phyloP scores from a whole-genome alignment of 2,329 filamentous ascomycete species.

The Trichoderma breve region DNA sequence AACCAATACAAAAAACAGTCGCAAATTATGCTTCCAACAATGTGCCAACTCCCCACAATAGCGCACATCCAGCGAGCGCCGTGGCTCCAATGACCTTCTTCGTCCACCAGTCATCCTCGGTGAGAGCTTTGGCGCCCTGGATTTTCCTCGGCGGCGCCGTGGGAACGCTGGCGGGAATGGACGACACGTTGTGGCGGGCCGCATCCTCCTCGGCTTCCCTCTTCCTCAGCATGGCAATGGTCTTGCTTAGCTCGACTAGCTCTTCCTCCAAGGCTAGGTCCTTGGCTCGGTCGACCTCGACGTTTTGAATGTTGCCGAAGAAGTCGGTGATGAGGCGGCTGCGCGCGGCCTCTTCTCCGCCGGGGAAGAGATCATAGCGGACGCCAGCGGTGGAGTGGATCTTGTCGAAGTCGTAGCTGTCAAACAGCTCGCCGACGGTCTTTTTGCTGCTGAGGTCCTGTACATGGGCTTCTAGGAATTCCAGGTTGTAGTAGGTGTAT shows the following conservation, averaged over 20 bases:
- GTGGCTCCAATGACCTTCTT: slow-evolving; percentile 64
- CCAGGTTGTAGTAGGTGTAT: slow-evolving; percentile 97
- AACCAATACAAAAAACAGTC: not conserved
- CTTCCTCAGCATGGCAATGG: slow-evolving; percentile 54
- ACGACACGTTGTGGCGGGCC: slow-evolving; percentile 29
- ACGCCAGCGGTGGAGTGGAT: slow-evolving; percentile 92
- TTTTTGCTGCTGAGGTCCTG: slow-evolving; percentile 82
- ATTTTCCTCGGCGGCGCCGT: slow-evolving; percentile 32
- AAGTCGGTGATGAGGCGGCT: slow-evolving; percentile 89
- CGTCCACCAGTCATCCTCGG: slow-evolving; percentile 64
- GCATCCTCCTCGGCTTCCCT: slow-evolving; percentile 47
- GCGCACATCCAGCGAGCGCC: slow-evolving; percentile 59
- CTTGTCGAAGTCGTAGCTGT: slow-evolving; percentile 91
- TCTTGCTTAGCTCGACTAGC: slow-evolving; percentile 69
- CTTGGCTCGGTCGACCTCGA: slow-evolving; percentile 73
- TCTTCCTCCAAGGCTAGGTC: slow-evolving; percentile 67
- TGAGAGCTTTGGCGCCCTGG: slow-evolving; percentile 55
- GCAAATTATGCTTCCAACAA: slow-evolving; percentile 41
- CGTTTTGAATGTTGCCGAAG: slow-evolving; percentile 96
- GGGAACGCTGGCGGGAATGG: slow-evolving; percentile 30
- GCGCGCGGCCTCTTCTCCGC: slow-evolving; percentile 73
- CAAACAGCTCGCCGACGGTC: slow-evolving; percentile 90
- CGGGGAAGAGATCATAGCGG: slow-evolving; percentile 90
- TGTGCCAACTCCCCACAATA: slow-evolving; percentile 58
- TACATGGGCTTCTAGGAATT: slow-evolving; percentile 90